Evolutionary conservation across 306 rosid species (phyloP).

Genomic region (Gastrolobium villosum): DNA sequence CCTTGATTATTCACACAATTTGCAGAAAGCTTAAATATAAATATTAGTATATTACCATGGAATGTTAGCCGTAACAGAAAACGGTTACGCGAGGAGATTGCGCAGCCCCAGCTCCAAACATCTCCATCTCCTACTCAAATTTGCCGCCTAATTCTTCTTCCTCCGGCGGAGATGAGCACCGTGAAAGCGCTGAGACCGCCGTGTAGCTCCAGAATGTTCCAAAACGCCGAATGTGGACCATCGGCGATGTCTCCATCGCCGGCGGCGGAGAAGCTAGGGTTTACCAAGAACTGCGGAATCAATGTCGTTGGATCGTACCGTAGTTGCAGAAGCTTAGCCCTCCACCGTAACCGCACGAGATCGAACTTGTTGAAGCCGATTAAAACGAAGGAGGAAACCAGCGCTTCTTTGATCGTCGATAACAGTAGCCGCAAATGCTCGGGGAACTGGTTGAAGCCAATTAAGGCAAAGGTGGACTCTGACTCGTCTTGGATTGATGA

Average conservation of each 20-base stretch:
- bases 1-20: constrained; percentile 10
- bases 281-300: constrained; percentile 44
- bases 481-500: constrained; percentile 39
- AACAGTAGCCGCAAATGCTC: constrained; percentile 30
- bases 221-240: constrained; percentile 49
- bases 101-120: not conserved
- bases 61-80: constrained; percentile 49
- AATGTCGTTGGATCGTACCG: constrained; percentile 56
- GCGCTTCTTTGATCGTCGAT: constrained; percentile 30
- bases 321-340: constrained; percentile 45
- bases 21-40: constrained; percentile 1
- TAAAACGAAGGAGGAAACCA: constrained; percentile 51
- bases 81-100: constrained; percentile 37
- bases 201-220: constrained; percentile 41
- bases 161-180: constrained; percentile 50
- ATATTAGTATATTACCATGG: not conserved
- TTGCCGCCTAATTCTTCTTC: constrained; percentile 14
- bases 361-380: constrained; percentile 51
- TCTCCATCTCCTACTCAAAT: not conserved
- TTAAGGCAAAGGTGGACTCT: constrained; percentile 54
- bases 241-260: constrained; percentile 23
- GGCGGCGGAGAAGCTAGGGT: constrained; percentile 51
- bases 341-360: constrained; percentile 40
- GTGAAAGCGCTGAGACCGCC: constrained; percentile 30
- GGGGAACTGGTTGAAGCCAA: constrained; percentile 46